Conservation (phyloP, 192 early-diverging fungal species). For the Rhizophagus sp. region DNA sequence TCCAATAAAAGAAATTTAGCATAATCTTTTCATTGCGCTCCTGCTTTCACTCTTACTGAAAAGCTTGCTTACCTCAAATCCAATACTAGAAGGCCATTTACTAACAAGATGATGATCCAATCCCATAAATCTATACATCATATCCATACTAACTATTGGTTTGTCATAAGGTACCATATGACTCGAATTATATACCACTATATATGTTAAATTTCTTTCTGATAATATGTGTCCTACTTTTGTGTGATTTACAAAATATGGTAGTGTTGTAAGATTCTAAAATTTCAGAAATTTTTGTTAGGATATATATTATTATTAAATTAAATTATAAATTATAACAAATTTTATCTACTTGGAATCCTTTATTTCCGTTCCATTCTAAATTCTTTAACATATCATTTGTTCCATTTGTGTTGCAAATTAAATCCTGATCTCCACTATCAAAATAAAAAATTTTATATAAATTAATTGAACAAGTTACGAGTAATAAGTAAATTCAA, state of each 20-base stretch:
- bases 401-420: constrained; percentile 78
- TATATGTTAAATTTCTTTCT: constrained; percentile 72
- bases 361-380: constrained; percentile 63
- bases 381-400: constrained; percentile 65
- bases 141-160: constrained; percentile 73
- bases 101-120: constrained; percentile 35
- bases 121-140: constrained; percentile 86
- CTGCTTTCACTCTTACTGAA: neutral
- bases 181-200: constrained; percentile 81
- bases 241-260: constrained; percentile 53
- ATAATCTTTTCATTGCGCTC: too few species aligned
- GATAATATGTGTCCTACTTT: constrained; percentile 44
- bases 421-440: constrained; percentile 79
- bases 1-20: neutral
- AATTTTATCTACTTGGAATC: constrained; percentile 52
- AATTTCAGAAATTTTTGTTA: neutral
- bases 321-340: neutral
- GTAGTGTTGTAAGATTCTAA: neutral
- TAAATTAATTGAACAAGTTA: neutral
- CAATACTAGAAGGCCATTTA: constrained; percentile 31
- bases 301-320: neutral
- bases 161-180: constrained; percentile 93
- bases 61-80: neutral
- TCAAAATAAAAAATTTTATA: neutral
- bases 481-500: neutral